phyloP scores from a whole-genome alignment of 1,139 yeast genomes.

The Diutina rugosa region DNA sequence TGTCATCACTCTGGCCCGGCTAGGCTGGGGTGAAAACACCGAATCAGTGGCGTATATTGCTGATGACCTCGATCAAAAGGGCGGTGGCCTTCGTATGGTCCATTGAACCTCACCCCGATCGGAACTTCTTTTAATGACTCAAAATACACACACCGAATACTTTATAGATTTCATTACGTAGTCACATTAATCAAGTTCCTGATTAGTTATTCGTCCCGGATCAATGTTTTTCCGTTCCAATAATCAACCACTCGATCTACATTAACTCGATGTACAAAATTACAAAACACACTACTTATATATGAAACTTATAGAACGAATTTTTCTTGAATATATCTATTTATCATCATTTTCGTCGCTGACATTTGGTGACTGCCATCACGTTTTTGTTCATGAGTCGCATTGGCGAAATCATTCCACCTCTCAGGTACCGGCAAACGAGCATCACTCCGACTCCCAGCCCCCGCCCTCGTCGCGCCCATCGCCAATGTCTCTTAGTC shows the following conservation, averaged over 20 bases:
- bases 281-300: too few species aligned
- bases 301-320: too few species aligned
- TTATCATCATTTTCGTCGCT: too few species aligned
- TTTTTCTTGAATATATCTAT: too few species aligned
- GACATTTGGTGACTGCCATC: neutral
- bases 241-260: neutral
- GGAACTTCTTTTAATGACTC: neutral
- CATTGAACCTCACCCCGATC: conserved; percentile 11
- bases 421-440: neutral
- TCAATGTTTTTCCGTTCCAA: neutral
- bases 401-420: neutral
- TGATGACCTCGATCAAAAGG: conserved; percentile 25
- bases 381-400: neutral
- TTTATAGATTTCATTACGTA: too few species aligned
- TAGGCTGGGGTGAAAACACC: conserved; percentile 80
- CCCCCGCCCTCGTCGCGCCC: neutral
- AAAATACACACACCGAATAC: too few species aligned
- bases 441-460: neutral
- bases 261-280: too few species aligned
- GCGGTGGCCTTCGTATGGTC: conserved; percentile 33
- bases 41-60: conserved; percentile 43
- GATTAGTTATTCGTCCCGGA: neutral
- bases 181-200: too few species aligned
- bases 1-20: conserved; percentile 56
- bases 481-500: neutral